phyloP scores from a whole-genome alignment of 164 flowering plant genomes.

The Annona squamosa region DNA sequence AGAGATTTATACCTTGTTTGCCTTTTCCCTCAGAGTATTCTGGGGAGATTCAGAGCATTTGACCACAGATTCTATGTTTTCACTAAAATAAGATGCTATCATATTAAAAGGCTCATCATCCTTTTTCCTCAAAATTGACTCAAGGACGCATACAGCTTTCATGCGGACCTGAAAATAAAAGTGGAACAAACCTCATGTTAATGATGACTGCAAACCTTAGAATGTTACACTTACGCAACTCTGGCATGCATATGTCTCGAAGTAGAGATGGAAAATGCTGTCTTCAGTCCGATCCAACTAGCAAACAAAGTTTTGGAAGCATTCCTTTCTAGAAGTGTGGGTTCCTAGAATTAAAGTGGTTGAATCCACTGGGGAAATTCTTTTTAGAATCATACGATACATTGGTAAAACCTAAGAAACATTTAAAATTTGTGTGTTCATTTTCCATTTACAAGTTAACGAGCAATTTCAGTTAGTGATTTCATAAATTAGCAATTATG shows the following conservation, averaged over 20 bases:
- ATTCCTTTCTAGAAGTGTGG: too few species aligned
- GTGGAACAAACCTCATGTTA: background rate
- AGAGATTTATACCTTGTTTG: slow-evolving; percentile 49
- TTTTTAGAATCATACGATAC: too few species aligned
- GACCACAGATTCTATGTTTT: slow-evolving; percentile 55
- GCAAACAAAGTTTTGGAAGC: too few species aligned
- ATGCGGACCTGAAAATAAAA: slow-evolving; percentile 57
- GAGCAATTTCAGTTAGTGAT: too few species aligned
- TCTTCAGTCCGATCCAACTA: too few species aligned
- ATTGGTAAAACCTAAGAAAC: too few species aligned
- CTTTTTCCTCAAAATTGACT: slow-evolving; percentile 76
- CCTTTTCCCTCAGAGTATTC: slow-evolving; percentile 82
- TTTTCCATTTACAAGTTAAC: too few species aligned
- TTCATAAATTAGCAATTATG: too few species aligned
- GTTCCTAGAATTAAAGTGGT: too few species aligned
- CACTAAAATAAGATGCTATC: slow-evolving; percentile 68
- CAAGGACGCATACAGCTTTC: slow-evolving; percentile 91
- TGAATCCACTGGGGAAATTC: too few species aligned
- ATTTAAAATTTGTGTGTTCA: too few species aligned
- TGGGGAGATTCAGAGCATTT: slow-evolving; percentile 91
- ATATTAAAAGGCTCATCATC: slow-evolving; percentile 55
- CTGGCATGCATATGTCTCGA: background rate
- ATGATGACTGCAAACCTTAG: background rate
- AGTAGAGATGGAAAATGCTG: too few species aligned
- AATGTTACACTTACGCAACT: background rate